These are phyloP conservation scores for Chimonanthus praecox DNA, from an alignment of 164 flowering plant genomes.

Conservation along the genomic window DNA sequence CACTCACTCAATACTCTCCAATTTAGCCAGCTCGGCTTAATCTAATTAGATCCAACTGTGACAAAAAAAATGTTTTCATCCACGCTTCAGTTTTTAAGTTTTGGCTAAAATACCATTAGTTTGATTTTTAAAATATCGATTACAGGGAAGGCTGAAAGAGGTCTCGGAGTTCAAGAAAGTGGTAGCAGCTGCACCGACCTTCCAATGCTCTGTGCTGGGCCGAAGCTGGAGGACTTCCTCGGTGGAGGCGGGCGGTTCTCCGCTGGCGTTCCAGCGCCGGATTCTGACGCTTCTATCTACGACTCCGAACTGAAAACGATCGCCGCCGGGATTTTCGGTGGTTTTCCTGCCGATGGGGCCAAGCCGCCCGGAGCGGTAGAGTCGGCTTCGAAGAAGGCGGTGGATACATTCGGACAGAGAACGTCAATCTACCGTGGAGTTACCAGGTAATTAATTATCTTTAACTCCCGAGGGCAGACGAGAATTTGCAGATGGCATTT, in stretches of 20 bases:
- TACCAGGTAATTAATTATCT: conserved; percentile 36
- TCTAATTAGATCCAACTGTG: too few relatives aligned
- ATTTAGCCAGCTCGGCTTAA: not conserved
- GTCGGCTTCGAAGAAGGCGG: conserved; percentile 33
- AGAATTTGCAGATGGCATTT: not conserved
- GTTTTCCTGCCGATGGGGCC: conserved; percentile 17
- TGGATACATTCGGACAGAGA: conserved; percentile 68
- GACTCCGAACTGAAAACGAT: conserved; percentile 54
- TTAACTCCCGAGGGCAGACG: not conserved
- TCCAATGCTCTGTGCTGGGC: conserved; percentile 29
- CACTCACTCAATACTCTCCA: not conserved
- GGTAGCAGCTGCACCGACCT: conserved; percentile 18
- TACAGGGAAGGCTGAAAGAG: conserved; percentile 7
- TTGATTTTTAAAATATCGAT: not conserved
- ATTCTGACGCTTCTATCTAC: conserved; percentile 14
- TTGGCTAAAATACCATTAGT: not conserved
- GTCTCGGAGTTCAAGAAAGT: not conserved
- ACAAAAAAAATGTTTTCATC: too few relatives aligned
- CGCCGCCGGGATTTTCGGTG: conserved; percentile 50
- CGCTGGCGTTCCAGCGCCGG: not conserved
- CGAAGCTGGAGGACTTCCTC: conserved; percentile 65
- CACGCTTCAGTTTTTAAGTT: not conserved
- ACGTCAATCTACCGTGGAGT: conserved; percentile 79
- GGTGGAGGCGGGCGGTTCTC: conserved; percentile 26
- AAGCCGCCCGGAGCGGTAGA: conserved; percentile 13